phyloP scores from a whole-genome alignment of 768 basidiomycete species.

The Amanita rubescens region DNA sequence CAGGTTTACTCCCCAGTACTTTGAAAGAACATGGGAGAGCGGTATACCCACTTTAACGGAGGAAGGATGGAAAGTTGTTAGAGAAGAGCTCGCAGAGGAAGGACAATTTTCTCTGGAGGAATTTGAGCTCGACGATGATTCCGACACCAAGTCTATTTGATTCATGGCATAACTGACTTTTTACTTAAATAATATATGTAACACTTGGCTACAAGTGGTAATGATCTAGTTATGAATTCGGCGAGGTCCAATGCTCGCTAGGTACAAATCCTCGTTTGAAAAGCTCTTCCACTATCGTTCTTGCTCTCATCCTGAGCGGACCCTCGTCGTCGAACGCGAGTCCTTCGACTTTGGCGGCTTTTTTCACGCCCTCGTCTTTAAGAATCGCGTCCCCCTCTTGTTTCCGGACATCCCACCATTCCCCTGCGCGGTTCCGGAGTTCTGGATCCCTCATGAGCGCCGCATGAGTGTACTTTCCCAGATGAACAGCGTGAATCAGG shows the following conservation, averaged over 20 bases:
- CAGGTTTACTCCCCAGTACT: slow-evolving; percentile 13
- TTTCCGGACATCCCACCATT: slow-evolving; percentile 54
- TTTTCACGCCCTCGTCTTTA: slow-evolving; percentile 39
- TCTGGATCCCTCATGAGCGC: slow-evolving; percentile 47
- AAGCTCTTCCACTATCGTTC: slow-evolving; percentile 22
- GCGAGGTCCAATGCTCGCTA: slow-evolving; percentile 24
- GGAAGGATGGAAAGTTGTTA: slow-evolving; percentile 3
- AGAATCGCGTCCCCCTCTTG: slow-evolving; percentile 44
- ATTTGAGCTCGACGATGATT: background rate
- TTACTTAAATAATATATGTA: background rate
- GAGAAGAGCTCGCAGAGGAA: slow-evolving; percentile 6
- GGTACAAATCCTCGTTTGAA: slow-evolving; percentile 23
- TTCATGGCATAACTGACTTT: background rate
- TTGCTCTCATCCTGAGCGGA: slow-evolving; percentile 25
- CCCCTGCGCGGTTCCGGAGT: slow-evolving; percentile 36
- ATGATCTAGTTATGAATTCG: background rate
- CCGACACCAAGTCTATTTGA: background rate
- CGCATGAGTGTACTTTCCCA: slow-evolving; percentile 49
- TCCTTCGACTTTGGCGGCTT: slow-evolving; percentile 38
- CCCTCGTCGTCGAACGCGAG: slow-evolving; percentile 31
- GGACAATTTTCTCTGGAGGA: background rate
- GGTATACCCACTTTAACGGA: slow-evolving; percentile 5
- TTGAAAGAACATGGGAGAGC: slow-evolving; percentile 5
- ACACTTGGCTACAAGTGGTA: too few species aligned
- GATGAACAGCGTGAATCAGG: slow-evolving; percentile 39